Conservation (phyloP, 345 rosid species). For the Nasturtium officinale region DNA sequence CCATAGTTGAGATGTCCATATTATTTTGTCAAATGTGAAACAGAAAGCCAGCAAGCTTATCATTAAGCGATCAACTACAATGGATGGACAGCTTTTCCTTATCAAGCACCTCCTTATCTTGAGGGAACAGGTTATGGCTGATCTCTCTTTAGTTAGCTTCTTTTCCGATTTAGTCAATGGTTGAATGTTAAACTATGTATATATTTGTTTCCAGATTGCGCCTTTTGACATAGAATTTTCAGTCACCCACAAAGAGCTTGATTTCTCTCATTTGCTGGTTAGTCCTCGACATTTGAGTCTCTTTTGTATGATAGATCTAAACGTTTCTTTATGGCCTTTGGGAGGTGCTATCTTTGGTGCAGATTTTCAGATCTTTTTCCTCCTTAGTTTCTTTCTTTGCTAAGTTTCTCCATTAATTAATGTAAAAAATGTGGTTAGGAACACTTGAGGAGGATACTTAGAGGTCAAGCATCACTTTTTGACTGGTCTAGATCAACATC, state of each 20-base stretch:
- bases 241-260: slow-evolving; percentile 95
- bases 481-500: slow-evolving; percentile 98
- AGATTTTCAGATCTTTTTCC: slow-evolving; percentile 5
- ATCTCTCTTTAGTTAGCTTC: slow-evolving; percentile 28
- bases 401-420: slow-evolving; percentile 10
- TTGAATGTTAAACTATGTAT: slow-evolving; percentile 4
- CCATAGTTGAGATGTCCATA: slow-evolving; percentile 20
- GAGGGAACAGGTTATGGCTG: slow-evolving; percentile 81
- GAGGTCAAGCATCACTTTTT: slow-evolving; percentile 94
- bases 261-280: slow-evolving; percentile 96
- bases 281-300: slow-evolving; percentile 44
- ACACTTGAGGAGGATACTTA: slow-evolving; percentile 89
- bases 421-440: slow-evolving; percentile 58
- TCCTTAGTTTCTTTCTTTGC: neutral
- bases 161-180: slow-evolving; percentile 15
- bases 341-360: neutral
- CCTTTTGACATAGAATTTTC: slow-evolving; percentile 97
- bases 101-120: slow-evolving; percentile 89
- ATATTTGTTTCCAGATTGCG: slow-evolving; percentile 64
- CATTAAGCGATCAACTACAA: slow-evolving; percentile 71
- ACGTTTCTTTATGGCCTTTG: neutral
- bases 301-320: slow-evolving; percentile 14
- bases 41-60: slow-evolving; percentile 94
- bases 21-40: slow-evolving; percentile 29
- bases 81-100: slow-evolving; percentile 97